Evolutionary conservation across 345 rosid genomes (phyloP).

Genomic region (Brassica rapa): DNA sequence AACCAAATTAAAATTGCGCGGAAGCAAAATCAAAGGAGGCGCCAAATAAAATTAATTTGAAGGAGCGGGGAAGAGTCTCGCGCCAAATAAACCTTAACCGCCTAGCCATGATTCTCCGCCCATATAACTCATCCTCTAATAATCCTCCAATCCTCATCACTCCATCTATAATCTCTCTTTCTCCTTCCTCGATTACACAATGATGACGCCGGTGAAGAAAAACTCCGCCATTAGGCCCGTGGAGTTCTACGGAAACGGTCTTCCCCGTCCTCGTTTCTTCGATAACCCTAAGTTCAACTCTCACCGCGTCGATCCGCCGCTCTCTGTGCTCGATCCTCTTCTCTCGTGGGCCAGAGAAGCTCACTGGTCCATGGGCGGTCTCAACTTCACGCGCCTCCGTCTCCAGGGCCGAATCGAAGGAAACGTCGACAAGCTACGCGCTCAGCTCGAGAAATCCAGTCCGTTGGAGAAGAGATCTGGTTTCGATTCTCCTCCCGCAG

Average conservation of each 20-base stretch:
- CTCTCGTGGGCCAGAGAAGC: conserved; percentile 92
- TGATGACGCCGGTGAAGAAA: conserved; percentile 55
- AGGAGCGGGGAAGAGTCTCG: conserved; percentile 34
- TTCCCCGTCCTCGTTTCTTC: conserved; percentile 87
- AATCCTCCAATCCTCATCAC: neutral
- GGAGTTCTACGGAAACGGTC: conserved; percentile 87
- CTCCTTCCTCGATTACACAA: neutral
- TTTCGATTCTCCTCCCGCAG: conserved; percentile 61
- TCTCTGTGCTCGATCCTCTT: conserved; percentile 67
- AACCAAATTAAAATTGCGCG: no score
- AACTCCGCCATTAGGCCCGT: conserved; percentile 45
- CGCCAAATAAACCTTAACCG: conserved; percentile 26
- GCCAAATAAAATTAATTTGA: conserved; percentile 16
- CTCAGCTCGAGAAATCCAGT: conserved; percentile 44
- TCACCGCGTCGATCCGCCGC: conserved; percentile 74
- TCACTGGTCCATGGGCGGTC: conserved; percentile 99
- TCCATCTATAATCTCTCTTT: neutral
- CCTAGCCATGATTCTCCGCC: conserved; percentile 3
- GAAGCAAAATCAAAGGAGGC: neutral
- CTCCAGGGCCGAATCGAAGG: conserved; percentile 94
- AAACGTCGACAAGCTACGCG: conserved; percentile 54
- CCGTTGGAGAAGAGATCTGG: conserved; percentile 37
- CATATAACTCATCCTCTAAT: conserved; percentile 24
- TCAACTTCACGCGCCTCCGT: conserved; percentile 78
- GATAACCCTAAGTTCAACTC: conserved; percentile 48